Evolutionary conservation across 768 basidiomycete species (phyloP), one percentile per base, ranked within the genome.

Genomic region (Sistotremastrum suecicum): DNA sequence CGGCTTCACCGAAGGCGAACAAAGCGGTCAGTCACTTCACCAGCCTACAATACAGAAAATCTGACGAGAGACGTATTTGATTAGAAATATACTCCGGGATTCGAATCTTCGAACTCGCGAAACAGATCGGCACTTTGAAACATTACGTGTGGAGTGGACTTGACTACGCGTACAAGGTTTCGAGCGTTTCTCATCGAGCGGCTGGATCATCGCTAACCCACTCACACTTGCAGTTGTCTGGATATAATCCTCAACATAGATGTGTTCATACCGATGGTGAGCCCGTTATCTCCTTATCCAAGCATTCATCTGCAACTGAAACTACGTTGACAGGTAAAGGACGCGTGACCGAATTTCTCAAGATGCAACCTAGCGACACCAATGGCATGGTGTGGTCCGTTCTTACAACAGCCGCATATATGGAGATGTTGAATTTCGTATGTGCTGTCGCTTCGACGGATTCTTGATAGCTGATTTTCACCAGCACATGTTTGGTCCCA

Each of bases 91-190:
- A 65, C 58, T 45, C 54, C 10, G 67, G 65, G 0, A 63, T 70
- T 43, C 58, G 64, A 44, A 63, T 70, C 9, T 70, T 65, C 49
- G 69, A 70, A 48, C 52, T 57, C 7, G 66, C 68, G 2, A 60
- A 64, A 42, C 59, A 62, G 32, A 57, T 51, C 8, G 50, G 50
- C 9, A 49, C 60, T 9, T 52, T 66, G 50, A 53, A 60, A 28
- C 69, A 70, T 51, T 64, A 64, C 39, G 58, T 70, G 12, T 70
- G 62, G 61, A 66, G 66, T 50, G 65, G 58, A 47, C 51, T 70
- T 11, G 66, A 68, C 48, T 69, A 69, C 50, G 57, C 54, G 4
- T 57, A 58, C 53, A 68, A 67, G 62, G 67, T 68, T 30, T 39
- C 49, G 52, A 43, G 53, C 48, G 20, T 48, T 55, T 32, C 60